Base-by-base conservation (phyloP, 2,329 filamentous ascomycete species). In the Fulvia fulva region DNA sequence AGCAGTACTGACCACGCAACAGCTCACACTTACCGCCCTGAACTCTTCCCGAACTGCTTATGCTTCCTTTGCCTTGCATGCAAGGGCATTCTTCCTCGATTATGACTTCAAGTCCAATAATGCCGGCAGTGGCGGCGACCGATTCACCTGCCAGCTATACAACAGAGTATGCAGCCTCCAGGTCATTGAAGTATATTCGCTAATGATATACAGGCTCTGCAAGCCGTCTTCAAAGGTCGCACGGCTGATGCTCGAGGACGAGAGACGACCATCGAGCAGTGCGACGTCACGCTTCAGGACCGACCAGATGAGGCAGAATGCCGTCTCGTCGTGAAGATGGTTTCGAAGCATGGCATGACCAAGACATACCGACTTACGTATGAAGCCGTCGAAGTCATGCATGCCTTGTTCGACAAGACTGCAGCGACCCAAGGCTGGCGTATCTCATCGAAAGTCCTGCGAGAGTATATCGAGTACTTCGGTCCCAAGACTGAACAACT, bases 21-120 rank as follows among this genome's bases (percentile, higher is more conserved):
- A 90, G 89, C 81, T 93, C 63, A 80, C 87, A 4, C 78, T 93
- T 55, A 90, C 88, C 14, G 85, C 89, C 14, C 77, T 93, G 63
- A 93, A 93, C 71, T 83, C 83, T n/a, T 90, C 89, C 56, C 90
- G 90, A 69, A 90, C 89, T 3, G 88, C 88, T 19, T 92, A 92
- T 71, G 86, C 87, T 25, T 87, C 87, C 58, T 87, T 91, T 67
- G 82, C 82, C 7, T 84, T 92, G 54, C 79, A 87, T 45, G 81
- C 83, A 43, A 82, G 78, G 63, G 81, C 83, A 41, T 92, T 92
- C 76, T 91, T 91, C 74, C 83, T 86, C 6, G 82, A 81, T 34
- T 93, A 91, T 73, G 81, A 83, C 53, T 93, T 85, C 66, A 74
- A 76, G 21, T 59, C 62, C 19, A 63, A 56, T 34, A 65, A 47